Evolutionary conservation across 805 yeast genomes (phyloP).

Genomic region (Ogataea paraovalis): DNA sequence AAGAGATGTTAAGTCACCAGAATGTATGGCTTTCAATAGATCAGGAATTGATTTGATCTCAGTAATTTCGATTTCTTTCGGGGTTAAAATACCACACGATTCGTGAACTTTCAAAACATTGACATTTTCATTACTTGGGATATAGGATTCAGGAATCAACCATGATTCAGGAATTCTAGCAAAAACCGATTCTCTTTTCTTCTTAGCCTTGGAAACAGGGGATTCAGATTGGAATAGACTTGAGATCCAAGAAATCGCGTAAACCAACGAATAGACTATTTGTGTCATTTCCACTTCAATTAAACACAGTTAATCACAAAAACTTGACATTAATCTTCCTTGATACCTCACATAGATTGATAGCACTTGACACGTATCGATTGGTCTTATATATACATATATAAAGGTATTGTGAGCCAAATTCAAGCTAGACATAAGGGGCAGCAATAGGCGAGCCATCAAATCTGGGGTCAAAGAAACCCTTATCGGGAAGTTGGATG

Average conservation of each 20-base stretch:
- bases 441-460: neutral
- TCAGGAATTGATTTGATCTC: conserved; percentile 32
- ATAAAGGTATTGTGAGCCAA: too few species aligned
- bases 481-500: neutral
- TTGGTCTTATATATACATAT: too few species aligned
- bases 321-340: too few species aligned
- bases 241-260: neutral
- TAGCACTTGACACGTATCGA: too few species aligned
- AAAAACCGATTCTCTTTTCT: conserved; percentile 5
- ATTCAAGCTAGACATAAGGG: neutral
- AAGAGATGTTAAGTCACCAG: conserved; percentile 37
- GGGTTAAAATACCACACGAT: neutral
- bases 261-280: neutral
- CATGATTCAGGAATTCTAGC: conserved; percentile 12
- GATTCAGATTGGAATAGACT: neutral
- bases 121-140: neutral
- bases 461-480: neutral
- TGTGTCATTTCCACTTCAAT: neutral
- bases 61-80: conserved; percentile 39
- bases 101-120: neutral
- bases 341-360: too few species aligned
- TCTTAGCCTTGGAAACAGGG: neutral
- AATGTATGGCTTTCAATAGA: conserved; percentile 33
- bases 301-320: too few species aligned
- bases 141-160: neutral